Evolutionary conservation across 805 yeast species (phyloP).

Genomic region (Wickerhamia fluorescens): DNA sequence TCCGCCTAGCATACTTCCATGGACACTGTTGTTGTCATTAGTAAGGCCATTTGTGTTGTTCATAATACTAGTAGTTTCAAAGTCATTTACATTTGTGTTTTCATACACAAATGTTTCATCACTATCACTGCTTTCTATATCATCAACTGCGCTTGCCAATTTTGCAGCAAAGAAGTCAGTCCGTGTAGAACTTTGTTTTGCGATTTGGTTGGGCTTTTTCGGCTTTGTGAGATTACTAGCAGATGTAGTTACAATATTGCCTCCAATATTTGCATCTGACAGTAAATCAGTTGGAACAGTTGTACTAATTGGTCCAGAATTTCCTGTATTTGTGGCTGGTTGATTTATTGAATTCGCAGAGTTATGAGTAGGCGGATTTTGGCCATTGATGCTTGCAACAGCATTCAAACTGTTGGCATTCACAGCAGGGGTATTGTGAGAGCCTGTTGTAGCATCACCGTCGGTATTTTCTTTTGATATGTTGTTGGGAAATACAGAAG

Average conservation of each 20-base stretch:
- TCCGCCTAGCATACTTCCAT: constrained; percentile 7
- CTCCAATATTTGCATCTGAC: no score
- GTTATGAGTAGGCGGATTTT: no score
- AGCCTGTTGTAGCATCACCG: not conserved
- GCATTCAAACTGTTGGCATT: not conserved
- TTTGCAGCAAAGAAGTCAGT: constrained; percentile 95
- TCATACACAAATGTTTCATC: constrained; percentile 98
- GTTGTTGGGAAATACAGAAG: constrained; percentile 6
- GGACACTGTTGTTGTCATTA: constrained; percentile 7
- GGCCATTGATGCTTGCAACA: not conserved
- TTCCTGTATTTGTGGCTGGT: no score
- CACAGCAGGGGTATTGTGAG: not conserved
- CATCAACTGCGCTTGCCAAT: constrained; percentile 89
- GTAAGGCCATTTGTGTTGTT: constrained; percentile 2
- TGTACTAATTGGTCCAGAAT: no score
- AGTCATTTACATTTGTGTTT: constrained; percentile 26
- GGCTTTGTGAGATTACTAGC: not conserved
- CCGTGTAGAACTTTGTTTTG: constrained; percentile 57
- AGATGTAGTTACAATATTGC: not conserved
- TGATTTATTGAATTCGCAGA: no score
- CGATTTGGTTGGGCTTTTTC: constrained; percentile 8
- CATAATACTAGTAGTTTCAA: constrained; percentile 9
- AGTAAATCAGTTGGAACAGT: no score
- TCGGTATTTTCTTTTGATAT: constrained; percentile 3
- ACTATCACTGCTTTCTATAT: constrained; percentile 77